Base-by-base conservation (phyloP, 73 alveolate species). In the Tetrahymena elliotti region DNA sequence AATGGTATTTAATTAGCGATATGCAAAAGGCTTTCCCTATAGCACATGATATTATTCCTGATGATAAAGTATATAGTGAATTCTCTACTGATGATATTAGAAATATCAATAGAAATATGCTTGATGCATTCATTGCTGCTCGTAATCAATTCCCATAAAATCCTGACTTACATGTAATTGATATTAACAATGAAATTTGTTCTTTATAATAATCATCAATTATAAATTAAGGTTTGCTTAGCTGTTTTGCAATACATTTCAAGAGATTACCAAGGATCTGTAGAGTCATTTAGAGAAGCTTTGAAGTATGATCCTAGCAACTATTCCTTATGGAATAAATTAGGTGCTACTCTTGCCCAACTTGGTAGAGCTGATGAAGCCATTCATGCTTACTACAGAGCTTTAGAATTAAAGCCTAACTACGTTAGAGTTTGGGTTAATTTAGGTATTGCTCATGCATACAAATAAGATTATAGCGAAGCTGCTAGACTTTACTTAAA, bases 331-430 rank as follows among this genome's bases (percentile, higher is more conserved):
- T 98, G 99, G 99, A 98, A 98, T 96, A 97, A 97, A 94, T 97
- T 95, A 34, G 99, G 99, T 20, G 99, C 99, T 16, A 98, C 99
- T 1, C 95, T 98, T 39, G 99, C 99, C 3, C 96, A 98, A 88
- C 41, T 94, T n/a, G 96, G 97, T 3, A 93, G 95, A 10, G 96
- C 97, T 20, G 97, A 97, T 36, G 83, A 84, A 96, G 99, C 99
- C 12, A 84, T 97, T 31, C 92, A 95, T 33, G 95, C 97, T n/a
- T 98, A 98, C 93, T 97, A 97, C 40, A 82, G 95, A 92, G 99
- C 99, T 3, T 93, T 98, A 12, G 99, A 97, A 37, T 92, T 98
- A 24, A 97, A 98, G 93, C 99, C 99, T n/a, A 98, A 97, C 95
- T 95, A 96, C 41, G 99, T 98, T 12, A 96, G 99, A 95, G 98